phyloP scores from a whole-genome alignment of 2,329 filamentous ascomycete species.

The Verticillium dahliae region DNA sequence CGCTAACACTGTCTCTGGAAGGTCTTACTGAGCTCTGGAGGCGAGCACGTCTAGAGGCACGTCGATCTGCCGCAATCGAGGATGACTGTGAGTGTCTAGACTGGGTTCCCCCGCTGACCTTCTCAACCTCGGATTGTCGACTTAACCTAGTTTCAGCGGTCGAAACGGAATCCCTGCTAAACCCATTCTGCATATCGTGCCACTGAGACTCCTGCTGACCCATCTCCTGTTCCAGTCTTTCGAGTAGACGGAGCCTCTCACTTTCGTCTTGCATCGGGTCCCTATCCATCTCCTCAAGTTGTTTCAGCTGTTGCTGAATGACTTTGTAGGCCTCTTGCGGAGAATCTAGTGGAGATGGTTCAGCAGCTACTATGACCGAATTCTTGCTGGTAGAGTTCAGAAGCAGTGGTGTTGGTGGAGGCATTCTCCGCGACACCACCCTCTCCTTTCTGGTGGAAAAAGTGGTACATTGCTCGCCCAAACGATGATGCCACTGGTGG shows the following conservation, averaged over 20 bases:
- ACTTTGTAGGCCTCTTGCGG: slow-evolving; percentile 39
- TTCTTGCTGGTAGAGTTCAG: slow-evolving; percentile 36
- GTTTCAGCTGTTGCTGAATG: slow-evolving; percentile 46
- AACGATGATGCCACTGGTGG: slow-evolving; percentile 44
- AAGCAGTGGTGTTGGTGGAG: slow-evolving; percentile 49
- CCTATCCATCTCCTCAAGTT: slow-evolving; percentile 34
- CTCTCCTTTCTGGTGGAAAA: slow-evolving; percentile 49
- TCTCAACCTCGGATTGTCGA: slow-evolving; percentile 20
- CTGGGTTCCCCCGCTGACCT: background rate
- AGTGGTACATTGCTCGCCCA: slow-evolving; percentile 52
- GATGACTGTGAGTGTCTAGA: slow-evolving; percentile 15
- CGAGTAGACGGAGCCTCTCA: slow-evolving; percentile 42
- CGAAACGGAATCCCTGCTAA: slow-evolving; percentile 44
- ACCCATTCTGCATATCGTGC: slow-evolving; percentile 48
- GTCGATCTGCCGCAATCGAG: slow-evolving; percentile 27
- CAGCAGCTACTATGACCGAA: slow-evolving; percentile 35
- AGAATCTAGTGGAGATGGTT: slow-evolving; percentile 47
- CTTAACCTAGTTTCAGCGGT: slow-evolving; percentile 30
- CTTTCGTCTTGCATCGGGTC: slow-evolving; percentile 29
- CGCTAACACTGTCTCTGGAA: slow-evolving; percentile 18
- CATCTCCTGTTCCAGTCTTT: slow-evolving; percentile 57
- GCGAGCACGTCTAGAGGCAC: slow-evolving; percentile 29
- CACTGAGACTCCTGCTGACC: slow-evolving; percentile 53
- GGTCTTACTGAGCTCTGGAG: slow-evolving; percentile 22
- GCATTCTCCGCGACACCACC: slow-evolving; percentile 40